Evolutionary conservation across 371 early-diverging fungal genomes (phyloP).

Genomic region (Smittium culicis): DNA sequence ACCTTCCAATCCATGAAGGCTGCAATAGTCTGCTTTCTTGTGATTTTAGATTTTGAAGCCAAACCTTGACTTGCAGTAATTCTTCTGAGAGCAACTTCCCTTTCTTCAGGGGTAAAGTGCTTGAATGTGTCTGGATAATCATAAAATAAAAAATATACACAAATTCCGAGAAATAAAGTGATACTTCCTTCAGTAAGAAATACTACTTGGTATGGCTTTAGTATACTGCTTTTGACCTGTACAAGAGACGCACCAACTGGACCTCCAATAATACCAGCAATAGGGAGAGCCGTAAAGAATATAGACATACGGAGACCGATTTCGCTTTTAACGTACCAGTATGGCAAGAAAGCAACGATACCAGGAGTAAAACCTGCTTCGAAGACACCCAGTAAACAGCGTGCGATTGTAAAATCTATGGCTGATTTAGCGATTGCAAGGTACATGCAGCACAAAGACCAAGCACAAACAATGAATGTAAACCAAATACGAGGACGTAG

Average conservation of each 20-base stretch:
- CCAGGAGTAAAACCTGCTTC: constrained; percentile 47
- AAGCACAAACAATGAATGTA: constrained; percentile 45
- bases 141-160: constrained; percentile 18
- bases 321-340: constrained; percentile 37
- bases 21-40: constrained; percentile 14
- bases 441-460: constrained; percentile 36
- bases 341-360: constrained; percentile 36
- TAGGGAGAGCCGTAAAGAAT: constrained; percentile 31
- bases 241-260: constrained; percentile 20
- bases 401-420: constrained; percentile 22
- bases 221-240: constrained; percentile 12
- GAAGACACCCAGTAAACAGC: constrained; percentile 37
- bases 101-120: constrained; percentile 23
- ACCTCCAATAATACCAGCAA: constrained; percentile 36
- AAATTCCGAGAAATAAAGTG: constrained; percentile 27
- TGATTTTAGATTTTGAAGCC: constrained; percentile 12
- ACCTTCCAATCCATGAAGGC: constrained; percentile 26
- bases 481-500: constrained; percentile 55
- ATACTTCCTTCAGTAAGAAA: constrained; percentile 38
- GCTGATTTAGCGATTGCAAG: constrained; percentile 33
- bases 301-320: constrained; percentile 25
- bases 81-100: constrained; percentile 15
- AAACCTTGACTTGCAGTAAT: constrained; percentile 18
- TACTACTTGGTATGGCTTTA: constrained; percentile 44
- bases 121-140: constrained; percentile 24